Evolutionary conservation across 257 asterid genomes (phyloP).

Genomic region (Nicotiana knightiana): DNA sequence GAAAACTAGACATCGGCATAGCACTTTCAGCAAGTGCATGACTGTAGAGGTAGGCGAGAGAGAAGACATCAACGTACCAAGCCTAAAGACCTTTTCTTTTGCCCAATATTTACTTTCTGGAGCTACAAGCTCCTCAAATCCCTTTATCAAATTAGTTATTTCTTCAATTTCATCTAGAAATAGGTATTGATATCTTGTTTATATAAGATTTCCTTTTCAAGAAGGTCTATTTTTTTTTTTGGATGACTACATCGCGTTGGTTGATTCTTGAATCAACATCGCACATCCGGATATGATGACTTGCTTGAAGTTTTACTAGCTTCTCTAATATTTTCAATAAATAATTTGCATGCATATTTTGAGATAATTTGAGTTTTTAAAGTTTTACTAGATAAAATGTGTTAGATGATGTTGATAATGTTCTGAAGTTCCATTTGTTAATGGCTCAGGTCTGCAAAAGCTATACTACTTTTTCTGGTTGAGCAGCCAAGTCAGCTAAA

Average conservation of each 20-base stretch:
- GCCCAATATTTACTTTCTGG: background rate
- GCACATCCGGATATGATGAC: background rate
- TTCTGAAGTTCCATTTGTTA: background rate
- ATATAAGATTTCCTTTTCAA: background rate
- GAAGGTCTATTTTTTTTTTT: background rate
- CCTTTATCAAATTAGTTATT: background rate
- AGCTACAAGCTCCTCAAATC: background rate
- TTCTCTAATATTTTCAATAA: background rate
- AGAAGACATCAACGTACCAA: background rate
- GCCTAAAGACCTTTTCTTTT: background rate
- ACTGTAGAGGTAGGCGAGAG: background rate
- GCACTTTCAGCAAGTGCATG: background rate
- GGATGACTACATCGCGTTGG: background rate
- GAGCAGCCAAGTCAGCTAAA: conserved; percentile 50
- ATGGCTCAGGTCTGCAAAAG: conserved; percentile 44
- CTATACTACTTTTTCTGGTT: conserved; percentile 24
- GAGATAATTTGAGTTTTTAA: background rate
- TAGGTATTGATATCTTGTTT: background rate
- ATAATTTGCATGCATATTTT: background rate
- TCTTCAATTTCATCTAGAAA: background rate
- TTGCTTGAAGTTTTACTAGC: background rate
- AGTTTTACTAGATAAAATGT: background rate
- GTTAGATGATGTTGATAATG: background rate
- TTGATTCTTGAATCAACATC: background rate
- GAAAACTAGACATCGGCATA: background rate